Conservation (phyloP, 352 stramenopile genomes). For the Phytopythium mirpurense region DNA sequence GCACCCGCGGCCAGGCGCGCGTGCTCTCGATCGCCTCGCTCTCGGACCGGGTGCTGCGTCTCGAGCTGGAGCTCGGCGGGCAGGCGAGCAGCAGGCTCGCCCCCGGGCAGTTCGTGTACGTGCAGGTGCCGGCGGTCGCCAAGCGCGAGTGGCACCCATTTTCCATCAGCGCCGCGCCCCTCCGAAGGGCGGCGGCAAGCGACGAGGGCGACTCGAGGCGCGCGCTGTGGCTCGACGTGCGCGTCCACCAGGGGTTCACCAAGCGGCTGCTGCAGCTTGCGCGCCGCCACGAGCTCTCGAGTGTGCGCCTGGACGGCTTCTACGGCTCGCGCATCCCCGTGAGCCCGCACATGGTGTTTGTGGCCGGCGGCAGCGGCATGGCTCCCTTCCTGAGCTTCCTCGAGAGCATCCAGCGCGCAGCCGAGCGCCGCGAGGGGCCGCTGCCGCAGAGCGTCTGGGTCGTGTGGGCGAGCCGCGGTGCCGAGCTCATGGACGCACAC, state of each 20-base stretch:
- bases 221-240: constrained; percentile 48
- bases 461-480: constrained; percentile 46
- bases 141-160: constrained; percentile 68
- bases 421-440: constrained; percentile 5
- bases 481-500: constrained; percentile 37
- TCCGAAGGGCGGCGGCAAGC: neutral
- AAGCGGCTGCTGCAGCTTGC: constrained; percentile 38
- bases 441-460: constrained; percentile 38
- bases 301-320: constrained; percentile 63
- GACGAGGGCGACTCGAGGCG: constrained; percentile 12
- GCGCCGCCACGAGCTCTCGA: constrained; percentile 29
- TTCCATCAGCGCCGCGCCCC: constrained; percentile 60
- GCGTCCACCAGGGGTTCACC: constrained; percentile 64
- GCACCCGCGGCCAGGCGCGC: constrained; percentile 30
- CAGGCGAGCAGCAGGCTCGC: constrained; percentile 4
- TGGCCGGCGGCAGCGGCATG: constrained; percentile 68
- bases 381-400: constrained; percentile 64
- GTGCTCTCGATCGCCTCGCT: constrained; percentile 34
- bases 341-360: constrained; percentile 55
- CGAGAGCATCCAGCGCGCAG: constrained; percentile 33
- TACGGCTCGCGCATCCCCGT: constrained; percentile 53
- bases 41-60: constrained; percentile 43
- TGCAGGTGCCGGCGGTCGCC: constrained; percentile 51
- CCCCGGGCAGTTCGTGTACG: constrained; percentile 68
- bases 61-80: constrained; percentile 39